Evolutionary conservation across 2,329 filamentous ascomycete genomes (phyloP).

Genomic region (Alternaria ventricosa): DNA sequence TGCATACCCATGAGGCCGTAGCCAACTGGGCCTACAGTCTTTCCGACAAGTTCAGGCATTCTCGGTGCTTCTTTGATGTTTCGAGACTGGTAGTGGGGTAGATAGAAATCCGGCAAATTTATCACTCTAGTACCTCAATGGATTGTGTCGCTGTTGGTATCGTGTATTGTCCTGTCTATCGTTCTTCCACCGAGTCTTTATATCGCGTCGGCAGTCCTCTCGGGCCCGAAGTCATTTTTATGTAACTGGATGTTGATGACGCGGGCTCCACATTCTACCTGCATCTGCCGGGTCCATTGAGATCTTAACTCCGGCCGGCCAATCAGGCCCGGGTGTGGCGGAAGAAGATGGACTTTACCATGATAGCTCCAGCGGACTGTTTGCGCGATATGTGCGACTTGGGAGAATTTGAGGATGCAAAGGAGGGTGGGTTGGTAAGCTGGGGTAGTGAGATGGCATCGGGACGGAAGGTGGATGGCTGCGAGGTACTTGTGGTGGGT

Average conservation of each 20-base stretch:
- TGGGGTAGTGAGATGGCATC: too few relatives aligned
- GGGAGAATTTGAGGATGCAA: background rate
- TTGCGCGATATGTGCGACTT: background rate
- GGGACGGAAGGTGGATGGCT: background rate
- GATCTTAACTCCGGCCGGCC: conserved; percentile 1
- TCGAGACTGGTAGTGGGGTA: conserved; percentile 5
- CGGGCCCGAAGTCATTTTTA: conserved; percentile 6
- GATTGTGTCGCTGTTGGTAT: background rate
- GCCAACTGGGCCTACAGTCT: conserved; percentile 51
- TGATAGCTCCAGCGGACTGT: background rate
- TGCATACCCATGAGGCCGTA: conserved; percentile 56
- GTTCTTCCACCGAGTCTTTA: background rate
- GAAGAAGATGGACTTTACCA: background rate
- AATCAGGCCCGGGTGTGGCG: background rate
- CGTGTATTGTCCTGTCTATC: background rate
- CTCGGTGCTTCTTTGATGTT: conserved; percentile 4
- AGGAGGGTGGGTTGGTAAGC: background rate
- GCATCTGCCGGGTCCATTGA: background rate
- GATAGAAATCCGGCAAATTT: background rate
- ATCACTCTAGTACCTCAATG: background rate
- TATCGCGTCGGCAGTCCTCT: background rate
- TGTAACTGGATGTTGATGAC: conserved; percentile 4
- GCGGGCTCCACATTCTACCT: background rate
- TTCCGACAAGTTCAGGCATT: conserved; percentile 47
- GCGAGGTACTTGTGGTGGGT: background rate